Conservation (phyloP, 176 grass and related monocot species). For the Olyra latifolia region DNA sequence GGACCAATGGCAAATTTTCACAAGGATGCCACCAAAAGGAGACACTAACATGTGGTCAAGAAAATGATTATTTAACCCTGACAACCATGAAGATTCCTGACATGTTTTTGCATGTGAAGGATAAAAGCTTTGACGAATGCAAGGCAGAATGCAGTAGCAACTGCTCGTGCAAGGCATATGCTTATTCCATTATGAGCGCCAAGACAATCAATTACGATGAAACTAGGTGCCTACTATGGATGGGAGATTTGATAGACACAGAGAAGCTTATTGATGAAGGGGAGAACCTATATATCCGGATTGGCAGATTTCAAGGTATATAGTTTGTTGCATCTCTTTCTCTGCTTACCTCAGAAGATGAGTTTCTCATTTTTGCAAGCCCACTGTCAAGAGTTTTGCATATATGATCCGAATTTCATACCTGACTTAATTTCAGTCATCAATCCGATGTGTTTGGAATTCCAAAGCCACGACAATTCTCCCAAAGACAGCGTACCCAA, state of each 20-base stretch:
- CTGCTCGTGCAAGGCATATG: constrained; percentile 53
- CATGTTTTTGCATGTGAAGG: constrained; percentile 11
- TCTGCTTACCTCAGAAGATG: neutral
- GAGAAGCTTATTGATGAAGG: constrained; percentile 10
- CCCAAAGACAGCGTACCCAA: too few relatives aligned
- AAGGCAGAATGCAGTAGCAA: constrained; percentile 36
- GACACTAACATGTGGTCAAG: constrained; percentile 15
- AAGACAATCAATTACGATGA: constrained; percentile 2
- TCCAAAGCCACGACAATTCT: too few relatives aligned
- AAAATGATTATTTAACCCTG: constrained; percentile 22
- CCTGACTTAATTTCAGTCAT: too few relatives aligned
- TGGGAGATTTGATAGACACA: constrained; percentile 40
- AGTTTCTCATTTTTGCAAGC: too few relatives aligned
- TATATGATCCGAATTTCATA: too few relatives aligned
- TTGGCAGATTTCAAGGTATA: constrained; percentile 37
- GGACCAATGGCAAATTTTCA: neutral
- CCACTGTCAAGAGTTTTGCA: too few relatives aligned
- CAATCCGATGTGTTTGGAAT: too few relatives aligned
- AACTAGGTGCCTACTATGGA: constrained; percentile 52
- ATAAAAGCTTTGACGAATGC: constrained; percentile 28
- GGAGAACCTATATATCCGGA: constrained; percentile 45
- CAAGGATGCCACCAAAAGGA: constrained; percentile 41
- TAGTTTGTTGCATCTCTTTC: neutral
- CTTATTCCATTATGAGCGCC: constrained; percentile 14
- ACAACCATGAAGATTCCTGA: constrained; percentile 40